A percentile compares a stretch with the other conserved stretches of the same genome.
These are phyloP conservation scores for Seiridium unicorne DNA, from an alignment of 2,329 filamentous ascomycete species.

Conservation along the genomic window DNA sequence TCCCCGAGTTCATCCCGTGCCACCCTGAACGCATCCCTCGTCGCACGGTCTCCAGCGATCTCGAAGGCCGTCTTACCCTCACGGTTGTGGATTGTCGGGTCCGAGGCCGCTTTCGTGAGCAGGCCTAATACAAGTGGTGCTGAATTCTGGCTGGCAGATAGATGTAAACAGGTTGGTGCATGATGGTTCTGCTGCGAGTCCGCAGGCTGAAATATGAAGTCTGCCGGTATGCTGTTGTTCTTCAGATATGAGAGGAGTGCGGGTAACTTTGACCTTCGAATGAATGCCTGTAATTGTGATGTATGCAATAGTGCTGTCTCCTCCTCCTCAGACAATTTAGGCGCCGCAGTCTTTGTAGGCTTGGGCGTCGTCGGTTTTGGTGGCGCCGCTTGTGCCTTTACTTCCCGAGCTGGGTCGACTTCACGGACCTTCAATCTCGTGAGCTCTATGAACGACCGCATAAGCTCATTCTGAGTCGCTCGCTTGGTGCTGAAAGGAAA, in stretches of 20 bases:
- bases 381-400: slow-evolving; percentile 37
- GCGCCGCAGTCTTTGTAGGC: slow-evolving; percentile 47
- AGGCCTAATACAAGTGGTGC: slow-evolving; percentile 76
- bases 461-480: slow-evolving; percentile 90
- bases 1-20: slow-evolving; percentile 82
- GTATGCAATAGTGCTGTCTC: slow-evolving; percentile 82
- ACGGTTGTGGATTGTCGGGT: slow-evolving; percentile 67
- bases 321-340: slow-evolving; percentile 77
- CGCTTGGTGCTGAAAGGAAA: slow-evolving; percentile 93
- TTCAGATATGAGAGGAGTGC: slow-evolving; percentile 81
- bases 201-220: slow-evolving; percentile 73
- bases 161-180: slow-evolving; percentile 78
- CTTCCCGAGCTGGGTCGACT: slow-evolving; percentile 64
- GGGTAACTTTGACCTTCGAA: slow-evolving; percentile 86
- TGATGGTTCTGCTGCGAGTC: slow-evolving; percentile 70
- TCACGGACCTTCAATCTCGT: slow-evolving; percentile 84
- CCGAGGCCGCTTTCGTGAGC: slow-evolving; percentile 69
- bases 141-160: slow-evolving; percentile 80
- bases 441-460: slow-evolving; percentile 91
- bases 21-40: slow-evolving; percentile 87
- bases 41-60: slow-evolving; percentile 79
- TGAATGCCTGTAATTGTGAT: slow-evolving; percentile 81
- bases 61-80: slow-evolving; percentile 89
- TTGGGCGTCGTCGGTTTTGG: slow-evolving; percentile 42
- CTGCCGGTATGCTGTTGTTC: slow-evolving; percentile 67